Percentiles rank a stretch among this genome's conserved stretches.
phyloP scores from a whole-genome alignment of 2,329 filamentous ascomycete genomes.

The Xylariaceae sp. region DNA sequence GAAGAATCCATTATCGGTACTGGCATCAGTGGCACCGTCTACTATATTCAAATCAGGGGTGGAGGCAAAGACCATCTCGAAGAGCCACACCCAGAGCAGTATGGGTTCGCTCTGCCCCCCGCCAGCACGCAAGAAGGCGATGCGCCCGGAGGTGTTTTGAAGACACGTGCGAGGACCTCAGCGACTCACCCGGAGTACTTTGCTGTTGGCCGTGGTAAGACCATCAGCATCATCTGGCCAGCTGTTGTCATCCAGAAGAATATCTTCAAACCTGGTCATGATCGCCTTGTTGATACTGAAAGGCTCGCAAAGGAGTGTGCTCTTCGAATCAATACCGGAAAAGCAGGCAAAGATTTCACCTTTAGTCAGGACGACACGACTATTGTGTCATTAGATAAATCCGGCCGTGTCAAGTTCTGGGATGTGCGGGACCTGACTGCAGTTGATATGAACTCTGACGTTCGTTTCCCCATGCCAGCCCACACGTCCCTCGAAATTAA shows the following conservation, averaged over 20 bases:
- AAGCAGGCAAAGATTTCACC: constrained; percentile 96
- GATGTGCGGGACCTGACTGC: constrained; percentile 82
- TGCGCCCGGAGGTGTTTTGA: constrained; percentile 87
- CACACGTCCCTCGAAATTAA: constrained; percentile 76
- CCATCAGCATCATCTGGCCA: constrained; percentile 87
- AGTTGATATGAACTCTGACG: constrained; percentile 57
- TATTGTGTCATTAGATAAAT: constrained; percentile 95
- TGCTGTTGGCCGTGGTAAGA: constrained; percentile 93
- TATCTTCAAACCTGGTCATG: constrained; percentile 68
- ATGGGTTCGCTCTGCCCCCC: constrained; percentile 88
- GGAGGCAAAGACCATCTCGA: constrained; percentile 81
- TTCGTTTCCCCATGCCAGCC: constrained; percentile 59
- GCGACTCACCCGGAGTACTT: constrained; percentile 92
- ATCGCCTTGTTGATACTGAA: constrained; percentile 82
- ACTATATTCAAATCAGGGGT: constrained; percentile 86
- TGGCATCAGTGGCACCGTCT: constrained; percentile 93
- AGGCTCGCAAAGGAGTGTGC: constrained; percentile 85
- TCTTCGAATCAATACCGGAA: constrained; percentile 93
- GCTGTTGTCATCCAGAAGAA: constrained; percentile 68
- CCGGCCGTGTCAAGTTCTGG: constrained; percentile 97
- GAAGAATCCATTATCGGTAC: constrained; percentile 89
- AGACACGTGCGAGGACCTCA: constrained; percentile 92
- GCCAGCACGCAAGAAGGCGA: constrained; percentile 87
- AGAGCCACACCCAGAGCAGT: constrained; percentile 78
- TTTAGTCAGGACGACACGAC: constrained; percentile 97